Evolutionary conservation across 345 rosid genomes (phyloP).

Genomic region (Gossypium sturtianum): DNA sequence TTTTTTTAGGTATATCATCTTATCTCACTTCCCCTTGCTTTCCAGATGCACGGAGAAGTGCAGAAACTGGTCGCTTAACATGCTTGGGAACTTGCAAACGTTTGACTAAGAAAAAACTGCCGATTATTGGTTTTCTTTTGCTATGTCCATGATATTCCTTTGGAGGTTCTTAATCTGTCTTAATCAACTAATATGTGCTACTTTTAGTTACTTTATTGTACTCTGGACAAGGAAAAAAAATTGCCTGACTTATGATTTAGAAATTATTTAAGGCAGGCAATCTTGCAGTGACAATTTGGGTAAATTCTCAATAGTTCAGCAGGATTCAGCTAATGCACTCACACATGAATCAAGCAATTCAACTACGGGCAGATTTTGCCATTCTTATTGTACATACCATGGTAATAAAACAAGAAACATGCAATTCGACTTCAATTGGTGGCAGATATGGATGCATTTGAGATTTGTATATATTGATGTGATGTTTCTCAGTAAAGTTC

Average conservation of each 20-base stretch:
- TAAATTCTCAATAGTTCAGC: not conserved
- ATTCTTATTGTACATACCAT: not conserved
- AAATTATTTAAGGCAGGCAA: not conserved
- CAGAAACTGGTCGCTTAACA: slow-evolving; percentile 8
- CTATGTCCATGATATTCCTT: not conserved
- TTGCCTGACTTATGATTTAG: not conserved
- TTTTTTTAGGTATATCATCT: not conserved
- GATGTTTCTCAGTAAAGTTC: not conserved
- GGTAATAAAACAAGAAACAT: not conserved
- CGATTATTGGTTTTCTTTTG: not conserved
- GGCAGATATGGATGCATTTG: not conserved
- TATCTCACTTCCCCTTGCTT: not conserved
- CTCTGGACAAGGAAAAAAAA: not conserved
- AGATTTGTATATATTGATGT: not conserved
- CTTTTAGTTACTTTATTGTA: not conserved
- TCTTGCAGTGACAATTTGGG: not conserved
- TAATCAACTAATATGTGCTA: not conserved
- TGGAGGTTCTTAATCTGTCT: not conserved
- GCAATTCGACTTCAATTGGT: not conserved
- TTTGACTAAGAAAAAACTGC: not conserved
- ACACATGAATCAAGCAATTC: not conserved
- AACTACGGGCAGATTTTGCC: not conserved
- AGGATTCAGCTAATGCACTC: not conserved
- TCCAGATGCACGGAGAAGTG: slow-evolving; percentile 11
- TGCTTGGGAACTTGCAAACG: not conserved